A percentile compares a stretch with the other conserved stretches of the same genome.
Conservation (phyloP, 164 flowering plant genomes). For the Platanus orientalis region DNA sequence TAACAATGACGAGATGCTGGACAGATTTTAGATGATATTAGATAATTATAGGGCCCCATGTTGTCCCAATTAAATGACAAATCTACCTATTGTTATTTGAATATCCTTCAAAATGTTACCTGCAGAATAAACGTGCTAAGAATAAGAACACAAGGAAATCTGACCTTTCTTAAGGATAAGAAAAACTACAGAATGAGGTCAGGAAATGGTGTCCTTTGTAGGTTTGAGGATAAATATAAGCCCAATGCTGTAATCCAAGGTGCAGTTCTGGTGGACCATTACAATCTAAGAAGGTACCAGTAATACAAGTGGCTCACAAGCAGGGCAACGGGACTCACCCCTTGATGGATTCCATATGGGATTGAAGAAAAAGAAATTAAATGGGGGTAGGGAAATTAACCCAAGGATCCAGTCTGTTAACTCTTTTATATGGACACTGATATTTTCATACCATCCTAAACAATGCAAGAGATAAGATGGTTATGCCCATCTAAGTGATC, state of each 20-base stretch:
- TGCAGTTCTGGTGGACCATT: too few relatives aligned
- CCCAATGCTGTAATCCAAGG: not conserved
- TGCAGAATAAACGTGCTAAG: constrained; percentile 65
- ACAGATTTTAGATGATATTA: too few relatives aligned
- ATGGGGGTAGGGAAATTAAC: too few relatives aligned
- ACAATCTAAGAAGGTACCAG: too few relatives aligned
- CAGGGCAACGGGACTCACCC: too few relatives aligned
- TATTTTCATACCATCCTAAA: too few relatives aligned
- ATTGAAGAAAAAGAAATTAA: too few relatives aligned
- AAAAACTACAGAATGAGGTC: constrained; percentile 3
- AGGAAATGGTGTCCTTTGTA: constrained; percentile 1
- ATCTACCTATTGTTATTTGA: constrained; percentile 90
- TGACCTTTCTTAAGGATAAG: constrained; percentile 15
- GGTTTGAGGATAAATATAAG: not conserved
- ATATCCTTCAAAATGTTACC: constrained; percentile 87
- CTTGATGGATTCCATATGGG: too few relatives aligned
- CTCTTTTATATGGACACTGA: too few relatives aligned
- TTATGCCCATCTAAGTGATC: not conserved
- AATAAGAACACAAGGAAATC: constrained; percentile 35
- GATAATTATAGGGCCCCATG: too few relatives aligned
- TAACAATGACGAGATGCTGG: constrained; percentile 7
- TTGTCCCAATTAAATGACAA: constrained; percentile 18
- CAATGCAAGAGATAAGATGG: not conserved
- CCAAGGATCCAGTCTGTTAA: too few relatives aligned
- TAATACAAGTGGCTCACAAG: not conserved